Evolutionary conservation across 2,329 filamentous ascomycete species (phyloP), one percentile per base, ranked within the genome.

Genomic region (Penicillium corylophilum): DNA sequence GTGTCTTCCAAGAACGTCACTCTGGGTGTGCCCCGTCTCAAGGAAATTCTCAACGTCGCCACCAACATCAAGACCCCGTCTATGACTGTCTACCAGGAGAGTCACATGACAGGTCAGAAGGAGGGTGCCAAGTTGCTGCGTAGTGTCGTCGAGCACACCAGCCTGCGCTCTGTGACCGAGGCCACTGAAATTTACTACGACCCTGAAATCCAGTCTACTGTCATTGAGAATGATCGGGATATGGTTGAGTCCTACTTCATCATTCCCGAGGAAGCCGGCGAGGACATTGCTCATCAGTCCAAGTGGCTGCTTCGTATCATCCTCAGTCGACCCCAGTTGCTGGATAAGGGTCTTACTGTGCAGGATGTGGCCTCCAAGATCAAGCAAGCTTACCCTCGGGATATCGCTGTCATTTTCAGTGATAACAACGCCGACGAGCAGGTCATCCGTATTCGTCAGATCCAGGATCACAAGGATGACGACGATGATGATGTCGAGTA

Each of bases 1-100:
- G 91, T 99, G 55, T 96, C 95, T 33, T 96, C 93, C 22, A 99
- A 99, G 87, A 99, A 99, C 81, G 93, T 99, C 49, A 99, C 94
- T 0, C 86, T 99, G 44, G 94, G 94, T 90, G 94, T 99, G 39
- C 94, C 94, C 39, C 93, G 94, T 85, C 84, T 99, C 44, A 99
- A 99, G 82, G 94, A 99, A 78, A 99, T 99, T 84, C 82, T 99
- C 51, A 99, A 99, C 72, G 86, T 99, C 53, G 94, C 95, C 0
- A 92, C 88, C 63, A 95, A 97, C 74, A 96, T 99, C 79, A 99
- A 97, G 81, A 99, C 94, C 0, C 94, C 94, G 2, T 92, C 90
- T 46, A 97, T 99, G 93, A 87, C 89, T 55, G 90, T 99, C 31
- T 95, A 91, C 68, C 83, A 96, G 62, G 80, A 87, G 46, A 79